These are phyloP conservation scores for Solanum medicagineum DNA, from an alignment of 257 asterid species.

Conservation along the genomic window DNA sequence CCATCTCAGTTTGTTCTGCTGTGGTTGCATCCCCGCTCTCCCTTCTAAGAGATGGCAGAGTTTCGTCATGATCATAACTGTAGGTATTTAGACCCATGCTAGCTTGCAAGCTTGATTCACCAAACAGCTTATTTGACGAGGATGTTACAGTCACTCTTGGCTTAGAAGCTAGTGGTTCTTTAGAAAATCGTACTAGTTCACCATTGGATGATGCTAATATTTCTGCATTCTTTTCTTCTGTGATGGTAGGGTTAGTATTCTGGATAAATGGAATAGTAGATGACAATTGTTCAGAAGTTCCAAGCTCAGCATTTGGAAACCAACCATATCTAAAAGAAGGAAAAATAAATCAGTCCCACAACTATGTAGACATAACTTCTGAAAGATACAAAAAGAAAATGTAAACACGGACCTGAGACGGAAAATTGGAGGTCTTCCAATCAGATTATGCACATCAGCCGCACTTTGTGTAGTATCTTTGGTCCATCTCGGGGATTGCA, in stretches of 20 bases:
- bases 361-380: not conserved
- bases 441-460: slow-evolving; percentile 56
- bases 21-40: slow-evolving; percentile 21
- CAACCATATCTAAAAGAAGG: slow-evolving; percentile 70
- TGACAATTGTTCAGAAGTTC: slow-evolving; percentile 32
- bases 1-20: slow-evolving; percentile 38
- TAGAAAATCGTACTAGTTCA: slow-evolving; percentile 6
- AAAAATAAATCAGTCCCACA: slow-evolving; percentile 9
- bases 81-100: slow-evolving; percentile 15
- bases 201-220: slow-evolving; percentile 2
- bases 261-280: slow-evolving; percentile 16
- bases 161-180: slow-evolving; percentile 16
- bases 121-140: slow-evolving; percentile 15
- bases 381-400: not conserved
- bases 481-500: slow-evolving; percentile 72
- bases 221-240: slow-evolving; percentile 21
- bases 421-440: slow-evolving; percentile 78
- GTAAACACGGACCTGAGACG: slow-evolving; percentile 64
- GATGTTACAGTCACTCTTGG: slow-evolving; percentile 15
- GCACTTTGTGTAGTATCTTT: slow-evolving; percentile 78
- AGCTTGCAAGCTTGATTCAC: slow-evolving; percentile 14
- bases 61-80: slow-evolving; percentile 15
- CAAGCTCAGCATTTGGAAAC: slow-evolving; percentile 59
- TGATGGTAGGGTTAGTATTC: slow-evolving; percentile 6
- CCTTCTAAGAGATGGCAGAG: slow-evolving; percentile 9